Conservation (phyloP, 2,329 filamentous ascomycete species). For the Kalmusia sp. region DNA sequence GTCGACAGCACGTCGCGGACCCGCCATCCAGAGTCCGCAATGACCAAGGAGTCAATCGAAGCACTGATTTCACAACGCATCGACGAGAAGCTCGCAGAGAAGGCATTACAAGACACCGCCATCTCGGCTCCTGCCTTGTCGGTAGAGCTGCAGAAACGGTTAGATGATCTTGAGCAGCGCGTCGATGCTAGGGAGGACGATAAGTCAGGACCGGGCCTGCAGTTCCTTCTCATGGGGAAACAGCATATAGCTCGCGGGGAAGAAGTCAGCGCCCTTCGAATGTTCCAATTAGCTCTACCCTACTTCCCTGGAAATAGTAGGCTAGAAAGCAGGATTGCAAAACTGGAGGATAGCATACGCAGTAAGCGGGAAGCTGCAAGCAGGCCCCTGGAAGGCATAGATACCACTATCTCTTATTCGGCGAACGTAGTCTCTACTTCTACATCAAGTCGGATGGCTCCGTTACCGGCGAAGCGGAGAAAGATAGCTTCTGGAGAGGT, state of each 20-base stretch:
- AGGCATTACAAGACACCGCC: constrained; percentile 65
- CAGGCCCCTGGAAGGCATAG: constrained; percentile 11
- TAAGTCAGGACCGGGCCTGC: constrained; percentile 78
- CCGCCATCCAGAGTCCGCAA: constrained; percentile 39
- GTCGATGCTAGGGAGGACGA: constrained; percentile 77
- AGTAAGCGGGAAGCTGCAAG: constrained; percentile 44
- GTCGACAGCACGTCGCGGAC: constrained; percentile 42
- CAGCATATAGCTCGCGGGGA: constrained; percentile 88
- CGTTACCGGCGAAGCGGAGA: constrained; percentile 33
- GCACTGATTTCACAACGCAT: constrained; percentile 93
- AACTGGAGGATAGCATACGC: constrained; percentile 59
- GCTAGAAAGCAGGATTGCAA: constrained; percentile 64
- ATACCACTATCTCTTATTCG: background rate
- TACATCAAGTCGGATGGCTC: constrained; percentile 46
- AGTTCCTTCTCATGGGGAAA: constrained; percentile 87
- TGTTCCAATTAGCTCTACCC: constrained; percentile 84
- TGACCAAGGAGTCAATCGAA: constrained; percentile 76
- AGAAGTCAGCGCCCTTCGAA: constrained; percentile 76
- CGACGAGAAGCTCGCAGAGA: constrained; percentile 84
- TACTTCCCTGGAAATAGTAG: constrained; percentile 89
- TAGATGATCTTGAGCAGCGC: constrained; percentile 86
- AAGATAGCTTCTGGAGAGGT: constrained; percentile 24
- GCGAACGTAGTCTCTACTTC: constrained; percentile 7
- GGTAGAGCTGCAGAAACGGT: constrained; percentile 78
- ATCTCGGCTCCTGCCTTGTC: constrained; percentile 62